These are phyloP conservation scores for Aspergillus incahuasiensis DNA, from an alignment of 495 filamentous ascomycete genomes.

Conservation along the genomic window DNA sequence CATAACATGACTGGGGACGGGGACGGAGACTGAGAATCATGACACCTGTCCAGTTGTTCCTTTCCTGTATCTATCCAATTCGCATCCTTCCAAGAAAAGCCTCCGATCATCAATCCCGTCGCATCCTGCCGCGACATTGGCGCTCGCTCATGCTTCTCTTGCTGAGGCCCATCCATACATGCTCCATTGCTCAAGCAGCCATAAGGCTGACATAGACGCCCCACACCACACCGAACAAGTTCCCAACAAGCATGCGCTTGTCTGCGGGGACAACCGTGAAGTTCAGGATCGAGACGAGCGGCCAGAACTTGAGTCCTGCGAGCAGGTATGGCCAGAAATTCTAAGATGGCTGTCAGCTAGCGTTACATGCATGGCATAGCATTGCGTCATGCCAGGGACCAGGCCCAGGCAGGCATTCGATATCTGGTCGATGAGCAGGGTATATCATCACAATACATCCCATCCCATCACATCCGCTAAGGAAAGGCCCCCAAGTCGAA, in stretches of 20 bases:
- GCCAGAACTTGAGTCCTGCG: conserved; percentile 80
- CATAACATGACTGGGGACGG: not conserved
- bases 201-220: conserved; percentile 73
- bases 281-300: conserved; percentile 66
- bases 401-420: not conserved
- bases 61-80: too few relatives aligned
- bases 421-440: not conserved
- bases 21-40: not conserved
- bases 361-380: not conserved
- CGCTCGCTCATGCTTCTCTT: not conserved
- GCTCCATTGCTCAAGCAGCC: conserved; percentile 25
- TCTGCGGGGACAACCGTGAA: conserved; percentile 71
- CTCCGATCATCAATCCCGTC: not conserved
- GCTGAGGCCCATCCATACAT: too few relatives aligned
- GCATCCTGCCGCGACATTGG: not conserved
- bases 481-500: not conserved
- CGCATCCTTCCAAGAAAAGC: not conserved
- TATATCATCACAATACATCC: not conserved
- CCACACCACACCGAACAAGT: conserved; percentile 73
- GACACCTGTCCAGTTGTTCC: too few relatives aligned
- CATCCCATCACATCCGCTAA: not conserved
- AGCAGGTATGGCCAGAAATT: conserved; percentile 65
- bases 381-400: not conserved
- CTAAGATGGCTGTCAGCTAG: conserved; percentile 12
- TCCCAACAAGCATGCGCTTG: conserved; percentile 62